These are phyloP conservation scores for Penicillium maclennaniae DNA, from an alignment of 495 filamentous ascomycete genomes.

Conservation along the genomic window DNA sequence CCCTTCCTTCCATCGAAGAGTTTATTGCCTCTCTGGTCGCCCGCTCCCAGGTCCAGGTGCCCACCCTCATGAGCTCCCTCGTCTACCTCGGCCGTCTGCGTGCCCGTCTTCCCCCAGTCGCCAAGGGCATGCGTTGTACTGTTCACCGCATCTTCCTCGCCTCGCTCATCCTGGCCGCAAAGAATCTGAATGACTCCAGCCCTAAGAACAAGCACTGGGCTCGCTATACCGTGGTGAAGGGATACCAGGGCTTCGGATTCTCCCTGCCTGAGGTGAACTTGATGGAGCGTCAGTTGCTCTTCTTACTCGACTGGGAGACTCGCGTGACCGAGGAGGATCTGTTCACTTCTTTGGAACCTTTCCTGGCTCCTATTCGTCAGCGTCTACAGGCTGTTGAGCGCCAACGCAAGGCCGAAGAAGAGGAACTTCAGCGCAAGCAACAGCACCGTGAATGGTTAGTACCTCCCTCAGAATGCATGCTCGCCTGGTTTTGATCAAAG, in stretches of 20 bases:
- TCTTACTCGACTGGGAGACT: slow-evolving; percentile 89
- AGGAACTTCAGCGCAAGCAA: slow-evolving; percentile 32
- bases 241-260: slow-evolving; percentile 82
- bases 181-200: slow-evolving; percentile 83
- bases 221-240: slow-evolving; percentile 74
- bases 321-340: slow-evolving; percentile 81
- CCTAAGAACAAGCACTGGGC: slow-evolving; percentile 99
- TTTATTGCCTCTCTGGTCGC: slow-evolving; percentile 91
- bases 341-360: slow-evolving; percentile 79
- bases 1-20: slow-evolving; percentile 72
- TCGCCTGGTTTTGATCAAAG: background rate
- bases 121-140: slow-evolving; percentile 95
- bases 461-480: background rate
- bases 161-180: slow-evolving; percentile 72
- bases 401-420: slow-evolving; percentile 29
- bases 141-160: slow-evolving; percentile 85
- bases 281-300: slow-evolving; percentile 97
- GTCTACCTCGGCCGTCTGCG: slow-evolving; percentile 87
- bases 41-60: slow-evolving; percentile 93
- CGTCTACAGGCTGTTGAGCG: slow-evolving; percentile 31
- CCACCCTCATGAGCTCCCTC: slow-evolving; percentile 92
- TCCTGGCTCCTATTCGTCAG: slow-evolving; percentile 76
- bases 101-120: slow-evolving; percentile 80
- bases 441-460: slow-evolving; percentile 42
- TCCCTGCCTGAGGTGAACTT: slow-evolving; percentile 92